Evolutionary conservation across 78 protist genomes (phyloP).

Genomic region (Trichosphaerium sp.): DNA sequence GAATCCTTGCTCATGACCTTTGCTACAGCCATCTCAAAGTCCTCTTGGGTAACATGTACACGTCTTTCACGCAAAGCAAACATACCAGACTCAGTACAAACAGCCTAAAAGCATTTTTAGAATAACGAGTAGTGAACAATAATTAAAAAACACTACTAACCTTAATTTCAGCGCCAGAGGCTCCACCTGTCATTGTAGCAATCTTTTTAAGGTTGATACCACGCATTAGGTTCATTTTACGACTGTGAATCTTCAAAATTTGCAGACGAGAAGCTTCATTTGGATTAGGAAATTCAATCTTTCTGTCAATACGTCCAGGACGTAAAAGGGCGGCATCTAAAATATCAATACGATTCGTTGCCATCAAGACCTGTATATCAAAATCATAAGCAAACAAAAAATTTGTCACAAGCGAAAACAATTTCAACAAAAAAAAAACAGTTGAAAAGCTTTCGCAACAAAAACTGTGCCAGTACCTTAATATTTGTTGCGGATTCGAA

Average conservation of each 20-base stretch:
- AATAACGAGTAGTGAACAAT: background rate
- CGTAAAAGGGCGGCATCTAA: constrained; percentile 97
- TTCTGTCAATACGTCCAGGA: constrained; percentile 98
- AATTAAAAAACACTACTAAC: no score
- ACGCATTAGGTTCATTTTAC: constrained; percentile 96
- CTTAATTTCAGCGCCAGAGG: constrained; percentile 98
- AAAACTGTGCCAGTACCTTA: constrained; percentile 57
- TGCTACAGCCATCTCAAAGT: constrained; percentile 97
- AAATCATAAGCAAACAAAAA: background rate
- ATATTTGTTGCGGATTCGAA: constrained; percentile 95
- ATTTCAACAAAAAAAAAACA: background rate
- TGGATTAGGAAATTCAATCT: constrained; percentile 88
- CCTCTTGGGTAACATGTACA: constrained; percentile 98
- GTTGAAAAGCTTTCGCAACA: background rate
- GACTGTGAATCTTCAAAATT: constrained; percentile 96
- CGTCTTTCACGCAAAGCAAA: constrained; percentile 97
- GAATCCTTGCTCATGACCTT: constrained; percentile 95
- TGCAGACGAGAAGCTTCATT: constrained; percentile 81
- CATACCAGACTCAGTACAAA: constrained; percentile 99
- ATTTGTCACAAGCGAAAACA: background rate
- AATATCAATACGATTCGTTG: constrained; percentile 99
- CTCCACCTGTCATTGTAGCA: constrained; percentile 77
- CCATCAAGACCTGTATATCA: constrained; percentile 83
- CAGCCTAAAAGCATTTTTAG: constrained; percentile 40
- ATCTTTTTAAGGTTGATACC: constrained; percentile 89